phyloP scores from a whole-genome alignment of 31 red algal species.

The Odonthalia washingtoniensis region DNA sequence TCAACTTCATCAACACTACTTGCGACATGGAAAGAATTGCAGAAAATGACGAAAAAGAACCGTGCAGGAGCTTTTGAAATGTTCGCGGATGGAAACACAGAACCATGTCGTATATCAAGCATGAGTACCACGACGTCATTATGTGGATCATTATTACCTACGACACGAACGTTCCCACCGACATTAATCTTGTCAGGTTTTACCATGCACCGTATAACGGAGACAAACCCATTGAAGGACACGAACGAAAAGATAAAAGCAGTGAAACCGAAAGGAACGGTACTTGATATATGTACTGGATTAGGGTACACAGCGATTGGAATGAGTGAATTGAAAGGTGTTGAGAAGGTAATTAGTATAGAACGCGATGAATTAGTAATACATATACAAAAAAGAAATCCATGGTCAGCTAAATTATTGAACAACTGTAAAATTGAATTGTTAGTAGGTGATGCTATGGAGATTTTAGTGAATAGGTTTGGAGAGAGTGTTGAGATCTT shows the following conservation, averaged over 20 bases:
- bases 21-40: conserved; percentile 50
- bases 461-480: conserved; percentile 16
- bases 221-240: conserved; percentile 52
- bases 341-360: conserved; percentile 51
- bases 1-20: conserved; percentile 6
- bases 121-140: conserved; percentile 50
- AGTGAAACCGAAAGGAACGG: conserved; percentile 24
- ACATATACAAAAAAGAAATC: conserved; percentile 56
- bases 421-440: neutral
- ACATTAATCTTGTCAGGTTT: conserved; percentile 75
- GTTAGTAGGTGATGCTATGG: conserved; percentile 39
- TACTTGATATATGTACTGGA: conserved; percentile 81
- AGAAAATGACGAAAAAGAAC: conserved; percentile 56
- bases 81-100: conserved; percentile 43
- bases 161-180: conserved; percentile 37
- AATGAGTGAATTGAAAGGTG: neutral
- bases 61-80: conserved; percentile 54
- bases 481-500: conserved; percentile 27
- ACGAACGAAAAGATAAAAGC: conserved; percentile 56
- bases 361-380: conserved; percentile 65
- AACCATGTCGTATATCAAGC: conserved; percentile 31
- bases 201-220: conserved; percentile 67
- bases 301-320: conserved; percentile 82
- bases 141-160: conserved; percentile 50
- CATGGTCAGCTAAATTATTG: conserved; percentile 58